Base-by-base conservation (phyloP, 1,284 basidiomycete species). In the Marasmius oreades region DNA sequence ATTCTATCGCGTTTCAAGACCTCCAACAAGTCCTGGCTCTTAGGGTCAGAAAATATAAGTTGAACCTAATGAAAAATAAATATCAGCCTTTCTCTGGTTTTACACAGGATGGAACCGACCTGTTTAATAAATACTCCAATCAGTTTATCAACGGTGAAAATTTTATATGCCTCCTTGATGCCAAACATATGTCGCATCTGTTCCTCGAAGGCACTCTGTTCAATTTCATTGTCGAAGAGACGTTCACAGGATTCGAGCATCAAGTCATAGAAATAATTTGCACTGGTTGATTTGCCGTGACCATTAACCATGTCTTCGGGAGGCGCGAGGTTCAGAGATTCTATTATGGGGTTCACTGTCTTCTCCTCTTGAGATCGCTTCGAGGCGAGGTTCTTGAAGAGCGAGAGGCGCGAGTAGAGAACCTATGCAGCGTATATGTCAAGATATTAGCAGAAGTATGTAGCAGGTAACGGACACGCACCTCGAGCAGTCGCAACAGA, bases 131-230 rank as follows among this genome's bases (percentile, higher is more conserved):
- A 81, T n/a, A 84, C 81, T 2, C 89, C 90, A 54, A 96, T 84
- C 51, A 96, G 79, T 70, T 96, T 94, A 74, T 98, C 95, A n/a
- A 97, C 75, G 0, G 95, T 97, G 69, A 96, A 97, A 66, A 92
- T 84, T 66, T 89, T 88, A 70, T 92, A 96, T 0, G 85, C 84
- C 37, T 86, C 76, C 77, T 83, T 82, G 59, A 88, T 86, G 24
- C 93, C 93, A 73, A 95, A 98, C 85, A 98, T 93, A 63, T 81
- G 82, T 31, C 96, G 79, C 73, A 95, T 83, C 63, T 91, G 90
- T 66, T 98, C 96, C 70, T 99, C 96, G 67, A 94, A 98, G 1
- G 79, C 81, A 44, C 78, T 76, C 61, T 89, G 88, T 65, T 98
- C 96, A 24, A 98, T 79, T 68, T 96, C 93, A 62, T 90, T 91